Evolutionary conservation across 805 yeast species (phyloP).

Genomic region (Candida berthetii): DNA sequence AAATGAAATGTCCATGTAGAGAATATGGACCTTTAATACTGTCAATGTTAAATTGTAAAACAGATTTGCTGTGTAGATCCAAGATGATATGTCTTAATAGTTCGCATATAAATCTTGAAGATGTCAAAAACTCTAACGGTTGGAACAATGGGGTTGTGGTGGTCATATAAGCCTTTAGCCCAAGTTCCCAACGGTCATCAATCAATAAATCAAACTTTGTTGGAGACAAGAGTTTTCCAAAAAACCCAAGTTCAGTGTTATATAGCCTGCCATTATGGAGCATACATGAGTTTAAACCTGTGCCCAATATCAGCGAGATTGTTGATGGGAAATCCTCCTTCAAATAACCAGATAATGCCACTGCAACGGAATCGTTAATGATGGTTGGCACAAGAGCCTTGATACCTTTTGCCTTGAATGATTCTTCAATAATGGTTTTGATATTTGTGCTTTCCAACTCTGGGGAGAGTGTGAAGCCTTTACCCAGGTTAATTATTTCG

Average conservation of each 20-base stretch:
- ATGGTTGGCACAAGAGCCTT: constrained; percentile 35
- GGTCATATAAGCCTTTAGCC: background rate
- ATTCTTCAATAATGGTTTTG: constrained; percentile 30
- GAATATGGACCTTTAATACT: background rate
- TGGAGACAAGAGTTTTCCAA: constrained; percentile 34
- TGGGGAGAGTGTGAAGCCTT: constrained; percentile 43
- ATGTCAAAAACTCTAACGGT: constrained; percentile 48
- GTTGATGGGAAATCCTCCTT: constrained; percentile 22
- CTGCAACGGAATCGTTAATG: constrained; percentile 64
- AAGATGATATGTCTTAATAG: constrained; percentile 36
- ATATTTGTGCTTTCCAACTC: constrained; percentile 37
- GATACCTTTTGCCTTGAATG: constrained; percentile 14
- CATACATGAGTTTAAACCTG: constrained; percentile 56
- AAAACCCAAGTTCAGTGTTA: constrained; percentile 52
- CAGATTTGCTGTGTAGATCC: constrained; percentile 15
- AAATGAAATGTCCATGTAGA: constrained; percentile 10
- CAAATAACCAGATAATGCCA: constrained; percentile 44
- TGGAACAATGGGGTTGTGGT: constrained; percentile 34
- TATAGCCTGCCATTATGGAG: constrained; percentile 24
- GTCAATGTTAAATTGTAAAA: background rate
- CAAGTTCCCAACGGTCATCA: constrained; percentile 23
- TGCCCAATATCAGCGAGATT: constrained; percentile 60
- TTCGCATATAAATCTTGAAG: constrained; percentile 55
- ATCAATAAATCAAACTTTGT: constrained; percentile 34
- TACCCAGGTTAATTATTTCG: constrained; percentile 47